Conservation (phyloP, 2,329 filamentous ascomycete genomes). For the Epichloe gansuensis region DNA sequence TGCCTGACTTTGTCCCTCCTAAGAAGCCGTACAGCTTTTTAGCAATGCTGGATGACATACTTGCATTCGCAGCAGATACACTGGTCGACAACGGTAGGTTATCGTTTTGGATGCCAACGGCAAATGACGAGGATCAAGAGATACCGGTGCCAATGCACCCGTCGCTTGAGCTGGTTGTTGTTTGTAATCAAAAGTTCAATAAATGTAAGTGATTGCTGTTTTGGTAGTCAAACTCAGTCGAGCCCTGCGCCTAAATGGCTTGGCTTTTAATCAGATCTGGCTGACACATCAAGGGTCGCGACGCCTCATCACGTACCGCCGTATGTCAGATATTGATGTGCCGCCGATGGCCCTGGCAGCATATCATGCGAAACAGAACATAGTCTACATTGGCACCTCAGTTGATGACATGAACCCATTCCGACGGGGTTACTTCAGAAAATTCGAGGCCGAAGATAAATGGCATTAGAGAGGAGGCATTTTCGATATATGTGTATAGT, state of each 20-base stretch:
- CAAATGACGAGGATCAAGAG: conserved; percentile 65
- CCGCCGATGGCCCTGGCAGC: conserved; percentile 28
- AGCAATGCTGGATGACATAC: conserved; percentile 79
- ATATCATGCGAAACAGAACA: conserved; percentile 18
- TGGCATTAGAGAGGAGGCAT: neutral
- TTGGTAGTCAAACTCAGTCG: neutral
- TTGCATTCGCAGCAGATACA: conserved; percentile 64
- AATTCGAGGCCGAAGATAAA: conserved; percentile 25
- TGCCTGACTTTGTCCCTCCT: conserved; percentile 62
- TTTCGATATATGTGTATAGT: neutral
- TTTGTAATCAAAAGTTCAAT: conserved; percentile 79
- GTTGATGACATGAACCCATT: conserved; percentile 50
- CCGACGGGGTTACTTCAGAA: conserved; percentile 44
- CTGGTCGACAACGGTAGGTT: conserved; percentile 69
- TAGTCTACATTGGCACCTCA: conserved; percentile 29
- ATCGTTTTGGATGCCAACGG: conserved; percentile 95
- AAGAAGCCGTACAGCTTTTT: conserved; percentile 88
- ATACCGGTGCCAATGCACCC: conserved; percentile 67
- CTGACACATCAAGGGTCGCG: conserved; percentile 53
- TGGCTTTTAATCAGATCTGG: neutral
- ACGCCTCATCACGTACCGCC: conserved; percentile 72
- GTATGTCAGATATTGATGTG: conserved; percentile 48
- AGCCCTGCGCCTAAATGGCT: neutral
- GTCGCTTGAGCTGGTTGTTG: conserved; percentile 55
- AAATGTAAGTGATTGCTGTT: conserved; percentile 49